Percentiles rank a stretch among this genome's conserved stretches.
Evolutionary conservation across 73 alveolate genomes (phyloP).

Genomic region (Tetrahymena borealis): DNA sequence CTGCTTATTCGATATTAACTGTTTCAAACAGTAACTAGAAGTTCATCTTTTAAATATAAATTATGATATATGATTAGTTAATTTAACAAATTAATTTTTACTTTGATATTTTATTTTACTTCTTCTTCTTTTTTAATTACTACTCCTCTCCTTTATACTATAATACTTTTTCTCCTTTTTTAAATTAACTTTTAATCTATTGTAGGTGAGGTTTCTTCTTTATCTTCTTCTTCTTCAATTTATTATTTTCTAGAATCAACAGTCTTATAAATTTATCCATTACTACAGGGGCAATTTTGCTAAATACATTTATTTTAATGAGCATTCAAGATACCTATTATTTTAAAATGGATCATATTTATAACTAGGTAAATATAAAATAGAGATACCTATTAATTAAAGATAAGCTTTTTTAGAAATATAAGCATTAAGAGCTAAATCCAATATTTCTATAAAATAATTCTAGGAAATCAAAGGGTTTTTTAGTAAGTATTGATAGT

Average conservation of each 20-base stretch:
- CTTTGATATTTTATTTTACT: neutral
- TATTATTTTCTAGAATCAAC: no score
- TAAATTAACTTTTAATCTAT: no score
- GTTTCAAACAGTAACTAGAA: neutral
- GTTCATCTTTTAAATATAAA: neutral
- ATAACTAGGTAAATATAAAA: neutral
- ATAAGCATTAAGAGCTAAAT: neutral
- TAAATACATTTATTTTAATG: neutral
- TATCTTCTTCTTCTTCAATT: no score
- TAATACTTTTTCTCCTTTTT: neutral
- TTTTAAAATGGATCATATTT: neutral
- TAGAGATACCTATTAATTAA: neutral
- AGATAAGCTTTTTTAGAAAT: neutral
- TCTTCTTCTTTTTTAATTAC: neutral
- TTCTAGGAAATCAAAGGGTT: neutral
- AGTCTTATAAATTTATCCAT: neutral
- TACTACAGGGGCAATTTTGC: neutral
- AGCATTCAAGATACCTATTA: neutral
- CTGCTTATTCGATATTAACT: neutral
- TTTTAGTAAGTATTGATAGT: neutral
- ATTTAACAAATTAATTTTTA: no score
- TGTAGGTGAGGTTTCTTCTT: no score
- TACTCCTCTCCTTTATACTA: neutral
- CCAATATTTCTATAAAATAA: neutral
- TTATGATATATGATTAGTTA: neutral